Percentiles rank a stretch among this genome's conserved stretches.
Conservation (phyloP, 768 basidiomycete species). For the Hypholoma fasciculare region DNA sequence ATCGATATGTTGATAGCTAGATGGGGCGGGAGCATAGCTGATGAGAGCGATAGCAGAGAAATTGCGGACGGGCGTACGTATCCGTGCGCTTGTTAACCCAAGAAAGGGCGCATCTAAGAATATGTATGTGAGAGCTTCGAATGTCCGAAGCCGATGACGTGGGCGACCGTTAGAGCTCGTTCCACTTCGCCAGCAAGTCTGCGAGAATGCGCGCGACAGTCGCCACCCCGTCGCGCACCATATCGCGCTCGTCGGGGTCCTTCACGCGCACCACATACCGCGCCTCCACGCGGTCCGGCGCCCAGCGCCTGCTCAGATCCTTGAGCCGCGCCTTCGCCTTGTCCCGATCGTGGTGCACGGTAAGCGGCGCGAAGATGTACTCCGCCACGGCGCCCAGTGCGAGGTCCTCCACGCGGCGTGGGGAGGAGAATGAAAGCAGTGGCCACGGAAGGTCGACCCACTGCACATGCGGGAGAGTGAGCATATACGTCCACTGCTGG, state of each 20-base stretch:
- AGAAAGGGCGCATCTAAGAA: not conserved
- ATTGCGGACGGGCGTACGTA: not conserved
- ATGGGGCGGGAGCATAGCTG: too few species aligned
- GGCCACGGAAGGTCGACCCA: conserved; percentile 29
- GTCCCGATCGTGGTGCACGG: conserved; percentile 12
- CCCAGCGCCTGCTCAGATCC: conserved; percentile 22
- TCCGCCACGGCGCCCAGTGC: conserved; percentile 17
- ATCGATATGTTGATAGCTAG: not conserved
- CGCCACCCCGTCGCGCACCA: conserved; percentile 21
- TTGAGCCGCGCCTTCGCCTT: conserved; percentile 19
- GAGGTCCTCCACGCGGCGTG: conserved; percentile 17
- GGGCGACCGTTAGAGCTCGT: conserved; percentile 10
- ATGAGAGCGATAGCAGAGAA: too few species aligned
- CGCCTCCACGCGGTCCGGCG: conserved; percentile 23
- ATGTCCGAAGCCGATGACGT: not conserved
- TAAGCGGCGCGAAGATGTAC: conserved; percentile 21
- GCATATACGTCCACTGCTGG: conserved; percentile 22
- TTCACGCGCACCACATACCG: conserved; percentile 18
- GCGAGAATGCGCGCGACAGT: conserved; percentile 21
- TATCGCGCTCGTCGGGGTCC: conserved; percentile 19
- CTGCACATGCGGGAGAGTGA: conserved; percentile 16
- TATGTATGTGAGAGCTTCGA: not conserved
- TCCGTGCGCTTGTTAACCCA: not conserved
- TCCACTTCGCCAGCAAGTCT: conserved; percentile 23
- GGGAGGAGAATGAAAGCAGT: conserved; percentile 19